Evolutionary conservation across 2,329 filamentous ascomycete genomes (phyloP).

Genomic region (Camptophora hylomeconis): DNA sequence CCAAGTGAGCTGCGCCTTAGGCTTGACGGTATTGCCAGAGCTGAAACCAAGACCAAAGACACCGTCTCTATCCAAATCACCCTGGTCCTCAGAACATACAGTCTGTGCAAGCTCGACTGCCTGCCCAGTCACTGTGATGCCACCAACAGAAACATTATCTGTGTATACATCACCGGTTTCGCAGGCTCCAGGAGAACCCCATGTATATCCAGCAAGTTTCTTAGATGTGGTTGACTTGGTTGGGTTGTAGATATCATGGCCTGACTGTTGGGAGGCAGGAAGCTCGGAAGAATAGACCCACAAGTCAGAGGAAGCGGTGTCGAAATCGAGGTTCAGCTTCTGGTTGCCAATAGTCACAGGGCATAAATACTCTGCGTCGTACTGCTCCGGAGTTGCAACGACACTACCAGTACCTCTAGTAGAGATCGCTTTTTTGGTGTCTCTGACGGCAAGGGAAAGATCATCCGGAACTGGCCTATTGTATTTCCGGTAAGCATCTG

Average conservation of each 20-base stretch:
- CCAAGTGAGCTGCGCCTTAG: conserved; percentile 41
- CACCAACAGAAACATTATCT: conserved; percentile 50
- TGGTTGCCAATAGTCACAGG: conserved; percentile 53
- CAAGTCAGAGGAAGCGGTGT: conserved; percentile 59
- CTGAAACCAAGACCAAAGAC: conserved; percentile 49
- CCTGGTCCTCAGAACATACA: conserved; percentile 41
- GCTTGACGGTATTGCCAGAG: conserved; percentile 44
- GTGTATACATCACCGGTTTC: conserved; percentile 53
- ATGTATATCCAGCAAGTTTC: conserved; percentile 36
- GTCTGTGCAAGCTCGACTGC: conserved; percentile 52
- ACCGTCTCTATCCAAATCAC: conserved; percentile 43
- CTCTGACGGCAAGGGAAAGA: conserved; percentile 9
- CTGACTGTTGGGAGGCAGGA: conserved; percentile 33
- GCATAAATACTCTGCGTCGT: conserved; percentile 46
- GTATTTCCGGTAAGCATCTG: conserved; percentile 14
- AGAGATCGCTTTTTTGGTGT: no score
- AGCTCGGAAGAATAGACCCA: conserved; percentile 56
- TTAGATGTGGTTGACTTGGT: conserved; percentile 30
- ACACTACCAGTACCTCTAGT: conserved; percentile 10
- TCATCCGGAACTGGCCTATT: conserved; percentile 11
- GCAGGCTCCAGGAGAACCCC: conserved; percentile 50
- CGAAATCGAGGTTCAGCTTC: conserved; percentile 53
- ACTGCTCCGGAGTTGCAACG: conserved; percentile 31
- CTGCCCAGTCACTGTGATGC: conserved; percentile 45
- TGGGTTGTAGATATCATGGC: conserved; percentile 47